Base-by-base conservation (phyloP, 164 flowering plant species). In the Dillenia turbinata region DNA sequence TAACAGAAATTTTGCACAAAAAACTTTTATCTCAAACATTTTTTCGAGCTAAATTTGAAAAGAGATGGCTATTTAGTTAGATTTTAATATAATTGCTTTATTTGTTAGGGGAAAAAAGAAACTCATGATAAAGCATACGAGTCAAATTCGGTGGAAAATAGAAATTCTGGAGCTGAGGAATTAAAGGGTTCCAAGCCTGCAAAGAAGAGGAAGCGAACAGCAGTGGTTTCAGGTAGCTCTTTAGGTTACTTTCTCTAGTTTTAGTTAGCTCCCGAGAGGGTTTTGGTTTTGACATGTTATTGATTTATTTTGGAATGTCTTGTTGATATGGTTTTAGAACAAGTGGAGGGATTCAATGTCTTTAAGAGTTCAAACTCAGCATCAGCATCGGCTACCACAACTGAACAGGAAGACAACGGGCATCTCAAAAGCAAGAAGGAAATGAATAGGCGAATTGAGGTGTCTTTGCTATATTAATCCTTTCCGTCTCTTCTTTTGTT, bases 391-490 rank as follows among this genome's bases (percentile, higher is more conserved):
- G 63, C 15, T n/a, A 66, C 46, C 49, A 65, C 71, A 55, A 60
- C 62, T 16, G 75, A 78, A 44, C 57, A 61, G 61, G 62, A 66
- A 15, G 71, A 75, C 1, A 17, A 63, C 9, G 62, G 12, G n/a
- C 47, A 45, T n/a, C 66, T 8, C 57, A 57, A 33, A 71, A 62
- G n/a, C 45, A 84, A 70, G 72, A 90, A 93, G 74, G 83, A 85
- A 64, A 43, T 75, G 9, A 60, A 83, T 62, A 73, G 74, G 70
- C 86, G 83, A 70, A 79, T 85, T 66, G 97, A 93, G 97, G 98
- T 87, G n/a, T 44, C 16, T 44, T 24, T 11, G 44, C 52, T 63
- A 50, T 66, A 2, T 44, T 43, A 22, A 14, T 44, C 3, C 60
- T 12, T 57, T 22, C 8, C 46, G 9, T 3, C 8, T n/a, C 10